These are phyloP conservation scores for Penicillium steckii DNA, from an alignment of 495 filamentous ascomycete genomes.

Conservation along the genomic window DNA sequence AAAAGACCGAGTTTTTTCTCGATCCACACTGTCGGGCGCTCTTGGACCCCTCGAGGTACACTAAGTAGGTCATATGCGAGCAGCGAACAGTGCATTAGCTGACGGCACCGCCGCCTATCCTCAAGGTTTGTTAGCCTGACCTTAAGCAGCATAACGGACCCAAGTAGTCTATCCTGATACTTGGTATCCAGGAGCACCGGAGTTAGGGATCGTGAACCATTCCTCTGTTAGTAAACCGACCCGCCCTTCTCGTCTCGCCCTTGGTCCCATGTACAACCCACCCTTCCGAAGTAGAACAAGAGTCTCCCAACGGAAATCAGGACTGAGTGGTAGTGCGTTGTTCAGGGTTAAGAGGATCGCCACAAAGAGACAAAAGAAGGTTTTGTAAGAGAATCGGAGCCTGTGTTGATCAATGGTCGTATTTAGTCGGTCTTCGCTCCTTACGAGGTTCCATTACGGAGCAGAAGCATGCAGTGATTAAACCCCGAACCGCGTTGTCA, in stretches of 20 bases:
- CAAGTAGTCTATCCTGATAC: slow-evolving; percentile 19
- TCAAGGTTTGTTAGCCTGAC: slow-evolving; percentile 24
- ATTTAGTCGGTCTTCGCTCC: slow-evolving; percentile 6
- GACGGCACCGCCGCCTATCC: slow-evolving; percentile 18
- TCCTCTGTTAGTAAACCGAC: slow-evolving; percentile 21
- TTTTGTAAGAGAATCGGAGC: slow-evolving; percentile 9
- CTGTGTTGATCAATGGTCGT: slow-evolving; percentile 7
- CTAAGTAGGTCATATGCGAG: slow-evolving; percentile 23
- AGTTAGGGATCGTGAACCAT: slow-evolving; percentile 17
- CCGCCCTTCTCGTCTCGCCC: slow-evolving; percentile 17
- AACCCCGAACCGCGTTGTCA: not conserved
- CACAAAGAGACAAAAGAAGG: slow-evolving; percentile 2
- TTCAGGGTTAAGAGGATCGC: not conserved
- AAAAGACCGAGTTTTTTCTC: slow-evolving; percentile 12
- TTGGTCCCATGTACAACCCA: slow-evolving; percentile 11
- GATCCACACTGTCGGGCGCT: slow-evolving; percentile 29
- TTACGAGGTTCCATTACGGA: not conserved
- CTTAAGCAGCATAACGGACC: slow-evolving; percentile 15
- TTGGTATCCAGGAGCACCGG: slow-evolving; percentile 9
- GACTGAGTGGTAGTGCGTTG: slow-evolving; percentile 10
- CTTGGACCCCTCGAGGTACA: slow-evolving; percentile 18
- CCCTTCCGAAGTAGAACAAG: slow-evolving; percentile 3
- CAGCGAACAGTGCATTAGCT: slow-evolving; percentile 20
- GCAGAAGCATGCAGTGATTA: not conserved
- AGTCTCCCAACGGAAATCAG: not conserved